Percentiles rank a stretch among this genome's conserved stretches.
Conservation (phyloP, 116 monocot species). For the Iris pallida region DNA sequence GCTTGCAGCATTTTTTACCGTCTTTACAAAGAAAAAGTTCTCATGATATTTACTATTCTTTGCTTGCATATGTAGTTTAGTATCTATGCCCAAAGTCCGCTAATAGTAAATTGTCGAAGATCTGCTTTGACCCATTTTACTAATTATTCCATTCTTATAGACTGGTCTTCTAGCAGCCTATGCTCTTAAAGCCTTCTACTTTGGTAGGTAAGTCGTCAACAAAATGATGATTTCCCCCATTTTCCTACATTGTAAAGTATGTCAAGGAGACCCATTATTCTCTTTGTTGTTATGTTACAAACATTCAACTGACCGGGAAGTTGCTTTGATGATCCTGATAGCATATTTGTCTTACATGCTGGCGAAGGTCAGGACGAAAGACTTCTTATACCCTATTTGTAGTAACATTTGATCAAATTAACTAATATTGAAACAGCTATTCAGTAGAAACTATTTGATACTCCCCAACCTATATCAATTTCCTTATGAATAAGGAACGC, state of each 20-base stretch:
- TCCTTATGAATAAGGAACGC: not conserved
- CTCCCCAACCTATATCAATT: not conserved
- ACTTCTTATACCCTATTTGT: not conserved
- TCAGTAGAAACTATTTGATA: not conserved
- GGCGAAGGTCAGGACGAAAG: constrained; percentile 38
- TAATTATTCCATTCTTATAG: constrained; percentile 16
- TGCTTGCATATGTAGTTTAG: too few species aligned
- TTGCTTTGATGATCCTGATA: constrained; percentile 49
- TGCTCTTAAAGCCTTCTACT: constrained; percentile 57
- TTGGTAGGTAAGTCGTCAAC: constrained; percentile 49
- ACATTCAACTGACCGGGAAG: constrained; percentile 56
- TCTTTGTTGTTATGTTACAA: constrained; percentile 17
- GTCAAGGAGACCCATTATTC: not conserved
- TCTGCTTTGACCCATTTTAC: not conserved
- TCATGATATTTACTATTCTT: too few species aligned
- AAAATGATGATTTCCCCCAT: not conserved
- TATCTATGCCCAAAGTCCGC: too few species aligned
- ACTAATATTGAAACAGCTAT: not conserved
- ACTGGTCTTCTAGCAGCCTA: constrained; percentile 55
- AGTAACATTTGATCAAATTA: not conserved
- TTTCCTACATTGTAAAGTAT: not conserved
- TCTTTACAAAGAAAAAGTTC: too few species aligned
- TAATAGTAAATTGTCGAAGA: too few species aligned
- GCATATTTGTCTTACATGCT: constrained; percentile 60
- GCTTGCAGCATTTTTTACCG: too few species aligned